Conservation (phyloP, 495 filamentous ascomycete genomes). For the Halenospora varia region DNA sequence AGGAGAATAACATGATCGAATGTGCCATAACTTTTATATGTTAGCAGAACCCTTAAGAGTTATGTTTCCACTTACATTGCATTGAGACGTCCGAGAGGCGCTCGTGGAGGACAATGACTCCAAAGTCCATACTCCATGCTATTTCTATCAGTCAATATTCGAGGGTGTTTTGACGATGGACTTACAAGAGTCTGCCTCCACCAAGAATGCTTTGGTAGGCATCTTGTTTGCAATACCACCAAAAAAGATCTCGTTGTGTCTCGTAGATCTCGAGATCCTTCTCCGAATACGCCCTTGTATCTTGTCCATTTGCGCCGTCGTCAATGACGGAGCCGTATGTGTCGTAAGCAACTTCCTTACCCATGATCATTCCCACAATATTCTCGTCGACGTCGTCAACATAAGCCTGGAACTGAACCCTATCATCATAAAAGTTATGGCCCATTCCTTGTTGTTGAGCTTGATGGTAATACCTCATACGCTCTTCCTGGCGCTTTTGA, state of each 20-base stretch:
- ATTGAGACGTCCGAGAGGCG: slow-evolving; percentile 70
- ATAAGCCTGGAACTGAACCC: slow-evolving; percentile 20
- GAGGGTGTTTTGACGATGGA: slow-evolving; percentile 11
- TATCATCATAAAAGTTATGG: slow-evolving; percentile 23
- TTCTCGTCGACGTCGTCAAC: slow-evolving; percentile 32
- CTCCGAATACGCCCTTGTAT: slow-evolving; percentile 42
- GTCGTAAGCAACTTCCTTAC: slow-evolving; percentile 21
- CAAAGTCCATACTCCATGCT: slow-evolving; percentile 79
- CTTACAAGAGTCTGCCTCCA: slow-evolving; percentile 80
- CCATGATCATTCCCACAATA: slow-evolving; percentile 30
- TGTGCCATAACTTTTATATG: slow-evolving; percentile 59
- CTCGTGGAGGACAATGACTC: slow-evolving; percentile 81
- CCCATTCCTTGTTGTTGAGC: slow-evolving; percentile 3
- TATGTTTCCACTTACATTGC: slow-evolving; percentile 59
- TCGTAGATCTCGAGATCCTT: slow-evolving; percentile 77
- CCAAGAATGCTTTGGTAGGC: slow-evolving; percentile 86
- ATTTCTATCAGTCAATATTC: slow-evolving; percentile 10
- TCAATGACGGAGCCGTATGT: slow-evolving; percentile 18
- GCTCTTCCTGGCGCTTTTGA: slow-evolving; percentile 21
- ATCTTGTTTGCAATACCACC: slow-evolving; percentile 97
- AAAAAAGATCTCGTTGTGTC: slow-evolving; percentile 82
- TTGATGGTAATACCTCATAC: slow-evolving; percentile 11
- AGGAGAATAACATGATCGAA: slow-evolving; percentile 83
- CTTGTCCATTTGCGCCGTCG: slow-evolving; percentile 1
- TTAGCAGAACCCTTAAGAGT: slow-evolving; percentile 12